A percentile compares a stretch with the other conserved stretches of the same genome.
phyloP scores from a whole-genome alignment of 148 eudicot species.

The Chenopodium album region DNA sequence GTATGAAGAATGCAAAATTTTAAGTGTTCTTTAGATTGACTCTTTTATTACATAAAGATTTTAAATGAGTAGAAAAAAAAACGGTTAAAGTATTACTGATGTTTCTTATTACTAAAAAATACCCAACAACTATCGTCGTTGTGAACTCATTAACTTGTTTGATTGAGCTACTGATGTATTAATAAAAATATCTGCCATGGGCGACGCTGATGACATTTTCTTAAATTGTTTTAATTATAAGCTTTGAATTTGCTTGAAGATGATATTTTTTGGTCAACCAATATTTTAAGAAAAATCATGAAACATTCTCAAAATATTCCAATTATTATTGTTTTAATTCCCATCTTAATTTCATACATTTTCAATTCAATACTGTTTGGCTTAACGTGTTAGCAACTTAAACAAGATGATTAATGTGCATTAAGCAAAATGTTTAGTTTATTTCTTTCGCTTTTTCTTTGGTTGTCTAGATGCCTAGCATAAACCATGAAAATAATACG shows the following conservation, averaged over 20 bases:
- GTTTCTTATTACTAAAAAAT: no score
- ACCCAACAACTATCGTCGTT: no score
- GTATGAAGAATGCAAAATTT: no score
- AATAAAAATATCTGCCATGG: not conserved
- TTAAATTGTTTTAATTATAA: no score
- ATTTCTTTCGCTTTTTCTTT: not conserved
- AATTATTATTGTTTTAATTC: conserved; percentile 6
- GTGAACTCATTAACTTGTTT: not conserved
- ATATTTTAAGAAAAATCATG: not conserved
- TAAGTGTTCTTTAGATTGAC: no score
- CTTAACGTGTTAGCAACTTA: conserved; percentile 42
- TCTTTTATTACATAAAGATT: no score
- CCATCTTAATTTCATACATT: conserved; percentile 17
- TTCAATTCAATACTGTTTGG: conserved; percentile 8
- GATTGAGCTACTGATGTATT: not conserved
- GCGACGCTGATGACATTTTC: not conserved
- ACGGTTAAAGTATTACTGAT: no score
- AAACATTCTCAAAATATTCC: not conserved
- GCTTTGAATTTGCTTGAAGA: not conserved
- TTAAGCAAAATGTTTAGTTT: not conserved
- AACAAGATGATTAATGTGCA: conserved; percentile 10
- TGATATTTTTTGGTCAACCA: conserved; percentile 26
- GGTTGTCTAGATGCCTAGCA: conserved; percentile 2
- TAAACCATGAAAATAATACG: not conserved
- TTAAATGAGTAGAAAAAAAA: no score